These are phyloP conservation scores for Blakeslea trispora DNA, from an alignment of 371 early-diverging fungal species.

Conservation along the genomic window DNA sequence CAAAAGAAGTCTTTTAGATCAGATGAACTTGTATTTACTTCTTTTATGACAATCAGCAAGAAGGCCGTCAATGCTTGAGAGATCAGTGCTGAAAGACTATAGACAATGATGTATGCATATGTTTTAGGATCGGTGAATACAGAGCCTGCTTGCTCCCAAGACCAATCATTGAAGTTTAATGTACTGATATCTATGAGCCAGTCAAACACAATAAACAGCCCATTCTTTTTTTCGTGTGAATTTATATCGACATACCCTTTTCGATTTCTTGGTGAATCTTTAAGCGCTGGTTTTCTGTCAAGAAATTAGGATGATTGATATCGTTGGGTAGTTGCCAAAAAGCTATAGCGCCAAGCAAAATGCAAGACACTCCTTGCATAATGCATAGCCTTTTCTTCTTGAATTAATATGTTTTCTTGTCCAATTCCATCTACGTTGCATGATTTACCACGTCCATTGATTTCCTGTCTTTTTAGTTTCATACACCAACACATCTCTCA, in stretches of 20 bases:
- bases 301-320: slow-evolving; percentile 24
- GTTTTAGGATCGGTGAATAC: slow-evolving; percentile 10
- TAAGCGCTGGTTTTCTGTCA: slow-evolving; percentile 27
- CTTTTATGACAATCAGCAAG: slow-evolving; percentile 26
- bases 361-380: slow-evolving; percentile 56
- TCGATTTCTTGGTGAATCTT: slow-evolving; percentile 25
- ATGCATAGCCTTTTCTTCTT: slow-evolving; percentile 44
- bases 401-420: too few species aligned
- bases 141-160: slow-evolving; percentile 22
- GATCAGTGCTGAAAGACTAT: slow-evolving; percentile 26
- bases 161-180: slow-evolving; percentile 23
- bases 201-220: slow-evolving; percentile 13
- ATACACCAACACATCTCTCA: slow-evolving; percentile 46
- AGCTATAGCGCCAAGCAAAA: slow-evolving; percentile 41
- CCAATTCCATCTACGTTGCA: too few species aligned
- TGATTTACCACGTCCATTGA: too few species aligned
- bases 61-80: slow-evolving; percentile 32
- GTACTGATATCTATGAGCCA: slow-evolving; percentile 29
- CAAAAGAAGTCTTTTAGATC: slow-evolving; percentile 25
- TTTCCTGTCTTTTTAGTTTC: not conserved
- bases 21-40: slow-evolving; percentile 23
- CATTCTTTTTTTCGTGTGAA: not conserved
- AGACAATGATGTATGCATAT: slow-evolving; percentile 27
- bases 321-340: slow-evolving; percentile 32
- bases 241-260: slow-evolving; percentile 13